Base-by-base conservation (phyloP, 2,329 filamentous ascomycete genomes). In the Helotiales sp. region DNA sequence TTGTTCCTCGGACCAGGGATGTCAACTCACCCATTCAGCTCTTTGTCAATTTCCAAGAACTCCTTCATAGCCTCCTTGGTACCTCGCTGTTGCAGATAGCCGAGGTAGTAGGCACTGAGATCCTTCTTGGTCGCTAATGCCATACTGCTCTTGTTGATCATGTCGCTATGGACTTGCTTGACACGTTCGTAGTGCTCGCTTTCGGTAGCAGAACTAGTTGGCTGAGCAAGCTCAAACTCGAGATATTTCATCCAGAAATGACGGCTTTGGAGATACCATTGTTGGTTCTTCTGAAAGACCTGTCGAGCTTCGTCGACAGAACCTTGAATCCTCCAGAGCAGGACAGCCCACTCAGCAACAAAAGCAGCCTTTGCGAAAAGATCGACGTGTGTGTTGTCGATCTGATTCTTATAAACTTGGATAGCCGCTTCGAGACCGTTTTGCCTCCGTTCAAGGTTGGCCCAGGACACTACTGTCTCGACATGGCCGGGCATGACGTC, bases 171-270 rank as follows among this genome's bases (percentile, higher is more conserved):
- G 12, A 97, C 88, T 53, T 87, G 82, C 75, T 91, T 91, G 70
- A 98, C 85, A n/a, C 87, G 87, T 63, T 86, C 79, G 52, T 86
- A 85, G 56, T 91, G 85, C 56, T 84, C 77, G 1, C 78, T 67
- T 69, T 93, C 90, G 2, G 81, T 79, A 50, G 86, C 82, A 1
- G 79, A 75, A 60, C 78, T 86, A 1, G 87, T 88, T 10, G 90
- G 88, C 72, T 96, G 93, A 56, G 90, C 86, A 49, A 96, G 79
- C 76, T 99, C 95, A 69, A 99, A 96, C 58, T 88, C 79, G 54
- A 98, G 82, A 79, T 92, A 98, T 69, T 85, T 90, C 66, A 86
- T 81, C 93, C 95, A 99, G 79, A 98, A 98, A 42, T 90, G 80
- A 31, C 86, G 84, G 72, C 92, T 96, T 70, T 95, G 90, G 2